A percentile compares a stretch with the other conserved stretches of the same genome.
Conservation (phyloP, 2,329 filamentous ascomycete species). For the Colletotrichum sansevieriae region DNA sequence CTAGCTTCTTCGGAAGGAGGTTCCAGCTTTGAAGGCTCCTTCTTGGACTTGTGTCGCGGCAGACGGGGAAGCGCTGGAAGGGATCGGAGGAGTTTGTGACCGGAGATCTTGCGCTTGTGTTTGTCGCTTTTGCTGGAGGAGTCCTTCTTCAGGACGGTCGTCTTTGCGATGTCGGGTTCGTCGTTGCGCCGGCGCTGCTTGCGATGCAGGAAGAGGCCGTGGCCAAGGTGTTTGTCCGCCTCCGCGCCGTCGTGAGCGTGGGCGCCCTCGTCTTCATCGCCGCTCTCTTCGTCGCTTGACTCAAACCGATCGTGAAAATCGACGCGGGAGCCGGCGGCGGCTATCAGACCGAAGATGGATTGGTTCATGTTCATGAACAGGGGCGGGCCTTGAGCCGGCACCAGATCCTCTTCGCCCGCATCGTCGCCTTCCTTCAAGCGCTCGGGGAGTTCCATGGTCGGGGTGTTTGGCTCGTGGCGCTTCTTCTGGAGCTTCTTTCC, state of each 20-base stretch:
- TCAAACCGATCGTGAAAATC: constrained; percentile 88
- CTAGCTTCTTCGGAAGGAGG: constrained; percentile 52
- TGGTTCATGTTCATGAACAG: constrained; percentile 86
- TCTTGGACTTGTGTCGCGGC: constrained; percentile 57
- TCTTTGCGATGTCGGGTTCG: constrained; percentile 47
- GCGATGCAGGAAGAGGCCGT: constrained; percentile 36
- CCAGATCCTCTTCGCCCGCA: constrained; percentile 61
- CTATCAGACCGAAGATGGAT: constrained; percentile 93
- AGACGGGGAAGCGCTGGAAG: constrained; percentile 70
- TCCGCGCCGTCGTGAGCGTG: constrained; percentile 22
- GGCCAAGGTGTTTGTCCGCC: constrained; percentile 6
- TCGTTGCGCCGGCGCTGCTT: constrained; percentile 57
- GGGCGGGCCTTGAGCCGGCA: constrained; percentile 59
- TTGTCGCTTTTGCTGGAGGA: constrained; percentile 53
- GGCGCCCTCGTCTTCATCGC: constrained; percentile 54
- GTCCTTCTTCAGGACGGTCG: constrained; percentile 49
- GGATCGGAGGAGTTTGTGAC: constrained; percentile 74
- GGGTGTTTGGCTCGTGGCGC: constrained; percentile 53
- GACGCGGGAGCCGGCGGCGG: constrained; percentile 84
- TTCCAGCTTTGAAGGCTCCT: constrained; percentile 56
- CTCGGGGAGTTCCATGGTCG: constrained; percentile 65
- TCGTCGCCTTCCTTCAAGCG: constrained; percentile 65
- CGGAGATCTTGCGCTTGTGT: constrained; percentile 66
- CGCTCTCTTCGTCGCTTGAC: constrained; percentile 86
- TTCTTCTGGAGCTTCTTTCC: constrained; percentile 61